Evolutionary conservation across 2,329 filamentous ascomycete genomes (phyloP).

Genomic region (Xylogone sp.): DNA sequence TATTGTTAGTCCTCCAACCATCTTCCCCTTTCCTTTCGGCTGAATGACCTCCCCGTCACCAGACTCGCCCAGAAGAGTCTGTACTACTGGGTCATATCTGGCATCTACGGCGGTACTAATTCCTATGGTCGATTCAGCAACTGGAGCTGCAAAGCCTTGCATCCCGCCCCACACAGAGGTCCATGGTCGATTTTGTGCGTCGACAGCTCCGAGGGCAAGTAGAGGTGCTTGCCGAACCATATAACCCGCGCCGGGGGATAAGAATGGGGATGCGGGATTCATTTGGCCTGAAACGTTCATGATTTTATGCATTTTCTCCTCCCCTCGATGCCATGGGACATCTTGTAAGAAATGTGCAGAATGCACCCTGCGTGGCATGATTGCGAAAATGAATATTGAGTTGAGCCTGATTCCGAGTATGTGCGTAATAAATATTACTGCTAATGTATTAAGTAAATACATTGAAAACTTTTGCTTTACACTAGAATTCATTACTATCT

Average conservation of each 20-base stretch:
- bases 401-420: too few relatives aligned
- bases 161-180: constrained; percentile 75
- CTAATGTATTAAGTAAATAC: too few relatives aligned
- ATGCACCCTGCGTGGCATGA: not conserved
- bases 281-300: constrained; percentile 53
- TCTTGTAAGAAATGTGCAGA: not conserved
- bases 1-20: constrained; percentile 60
- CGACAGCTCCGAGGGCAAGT: constrained; percentile 70
- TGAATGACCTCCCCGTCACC: constrained; percentile 36
- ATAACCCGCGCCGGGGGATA: constrained; percentile 57
- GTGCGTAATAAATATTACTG: too few relatives aligned
- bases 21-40: constrained; percentile 36
- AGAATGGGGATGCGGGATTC: constrained; percentile 65
- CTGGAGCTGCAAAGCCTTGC: constrained; percentile 59
- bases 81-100: constrained; percentile 65
- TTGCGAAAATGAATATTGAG: not conserved
- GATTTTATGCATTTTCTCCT: constrained; percentile 59
- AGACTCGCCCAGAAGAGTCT: constrained; percentile 52
- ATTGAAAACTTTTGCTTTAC: too few relatives aligned
- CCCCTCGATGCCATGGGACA: constrained; percentile 58
- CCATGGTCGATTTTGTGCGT: constrained; percentile 65
- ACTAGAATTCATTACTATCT: too few relatives aligned
- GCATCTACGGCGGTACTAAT: constrained; percentile 58
- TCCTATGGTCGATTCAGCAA: constrained; percentile 61
- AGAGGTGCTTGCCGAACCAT: constrained; percentile 62